A percentile compares a stretch with the other conserved stretches of the same genome.
Evolutionary conservation across 208 protist species (phyloP).

Genomic region (Trypanosoma boissoni): DNA sequence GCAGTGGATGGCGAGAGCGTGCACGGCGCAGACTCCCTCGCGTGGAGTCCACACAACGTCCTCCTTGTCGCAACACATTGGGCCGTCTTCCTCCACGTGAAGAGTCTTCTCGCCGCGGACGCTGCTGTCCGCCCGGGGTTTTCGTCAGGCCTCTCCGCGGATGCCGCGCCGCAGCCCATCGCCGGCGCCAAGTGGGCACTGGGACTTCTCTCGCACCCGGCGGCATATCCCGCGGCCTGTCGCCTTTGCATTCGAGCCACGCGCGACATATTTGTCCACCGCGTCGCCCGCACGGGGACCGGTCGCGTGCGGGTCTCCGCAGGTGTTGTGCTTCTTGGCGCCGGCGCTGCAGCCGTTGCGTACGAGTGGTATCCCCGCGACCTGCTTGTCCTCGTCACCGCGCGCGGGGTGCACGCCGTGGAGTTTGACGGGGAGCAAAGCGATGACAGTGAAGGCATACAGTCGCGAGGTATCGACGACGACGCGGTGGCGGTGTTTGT

Average conservation of each 20-base stretch:
- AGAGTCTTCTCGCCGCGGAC: slow-evolving; percentile 30
- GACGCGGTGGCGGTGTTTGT: slow-evolving; percentile 23
- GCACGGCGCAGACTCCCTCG: slow-evolving; percentile 38
- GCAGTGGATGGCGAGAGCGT: slow-evolving; percentile 39
- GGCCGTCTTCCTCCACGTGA: slow-evolving; percentile 54
- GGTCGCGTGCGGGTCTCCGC: slow-evolving; percentile 7
- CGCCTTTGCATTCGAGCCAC: slow-evolving; percentile 66
- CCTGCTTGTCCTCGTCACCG: slow-evolving; percentile 54
- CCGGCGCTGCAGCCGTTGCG: too few relatives aligned
- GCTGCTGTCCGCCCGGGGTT: slow-evolving; percentile 21
- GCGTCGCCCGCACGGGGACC: slow-evolving; percentile 44
- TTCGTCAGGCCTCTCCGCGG: not conserved
- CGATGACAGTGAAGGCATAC: slow-evolving; percentile 39
- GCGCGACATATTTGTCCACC: slow-evolving; percentile 65
- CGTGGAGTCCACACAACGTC: slow-evolving; percentile 82
- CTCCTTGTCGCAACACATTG: slow-evolving; percentile 63
- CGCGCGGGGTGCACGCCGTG: slow-evolving; percentile 42
- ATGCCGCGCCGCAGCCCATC: slow-evolving; percentile 2
- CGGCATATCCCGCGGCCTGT: slow-evolving; percentile 55
- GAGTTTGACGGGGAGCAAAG: slow-evolving; percentile 18
- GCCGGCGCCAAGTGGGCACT: slow-evolving; percentile 60
- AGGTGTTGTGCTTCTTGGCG: slow-evolving; percentile 13
- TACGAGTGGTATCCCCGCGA: slow-evolving; percentile 63
- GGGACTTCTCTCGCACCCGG: slow-evolving; percentile 43
- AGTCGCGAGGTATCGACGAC: slow-evolving; percentile 23